phyloP scores from a whole-genome alignment of 2,329 filamentous ascomycete genomes.

The Colletotrichum higginsianum region DNA sequence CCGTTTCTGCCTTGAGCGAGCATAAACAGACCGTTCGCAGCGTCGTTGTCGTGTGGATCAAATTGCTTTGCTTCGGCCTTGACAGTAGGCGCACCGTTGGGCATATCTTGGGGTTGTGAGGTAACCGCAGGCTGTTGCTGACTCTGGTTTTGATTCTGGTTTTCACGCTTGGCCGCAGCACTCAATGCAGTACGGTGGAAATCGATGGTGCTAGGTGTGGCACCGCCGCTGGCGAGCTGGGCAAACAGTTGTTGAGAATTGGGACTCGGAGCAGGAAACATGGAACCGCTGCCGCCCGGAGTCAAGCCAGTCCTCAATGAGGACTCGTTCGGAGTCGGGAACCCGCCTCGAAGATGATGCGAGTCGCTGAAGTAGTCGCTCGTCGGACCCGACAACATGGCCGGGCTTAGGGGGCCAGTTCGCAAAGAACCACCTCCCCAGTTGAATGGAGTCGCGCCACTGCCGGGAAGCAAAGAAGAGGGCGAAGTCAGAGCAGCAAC shows the following conservation, averaged over 20 bases:
- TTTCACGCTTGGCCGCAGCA: constrained; percentile 76
- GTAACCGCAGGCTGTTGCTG: constrained; percentile 46
- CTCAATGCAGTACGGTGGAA: constrained; percentile 95
- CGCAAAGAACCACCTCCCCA: constrained; percentile 89
- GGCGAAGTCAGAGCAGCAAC: constrained; percentile 94
- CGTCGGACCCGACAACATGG: constrained; percentile 91
- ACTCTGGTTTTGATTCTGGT: constrained; percentile 52
- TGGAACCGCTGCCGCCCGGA: constrained; percentile 94
- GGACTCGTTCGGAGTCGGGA: constrained; percentile 97
- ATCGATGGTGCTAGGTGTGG: constrained; percentile 91
- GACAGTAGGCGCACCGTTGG: constrained; percentile 56
- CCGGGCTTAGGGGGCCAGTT: constrained; percentile 93
- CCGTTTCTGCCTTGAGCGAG: constrained; percentile 82
- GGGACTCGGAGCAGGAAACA: constrained; percentile 94
- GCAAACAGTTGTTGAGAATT: constrained; percentile 84
- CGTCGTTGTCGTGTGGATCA: constrained; percentile 93
- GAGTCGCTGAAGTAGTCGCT: constrained; percentile 92
- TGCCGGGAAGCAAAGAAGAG: constrained; percentile 82
- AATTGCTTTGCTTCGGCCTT: constrained; percentile 73
- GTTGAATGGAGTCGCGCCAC: constrained; percentile 80
- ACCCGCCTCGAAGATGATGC: constrained; percentile 83
- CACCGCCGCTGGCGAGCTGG: constrained; percentile 82
- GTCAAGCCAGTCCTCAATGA: constrained; percentile 92
- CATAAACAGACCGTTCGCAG: constrained; percentile 94
- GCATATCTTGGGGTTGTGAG: constrained; percentile 48